Base-by-base conservation (phyloP, 2,329 filamentous ascomycete genomes). In the Colletotrichum sp. region DNA sequence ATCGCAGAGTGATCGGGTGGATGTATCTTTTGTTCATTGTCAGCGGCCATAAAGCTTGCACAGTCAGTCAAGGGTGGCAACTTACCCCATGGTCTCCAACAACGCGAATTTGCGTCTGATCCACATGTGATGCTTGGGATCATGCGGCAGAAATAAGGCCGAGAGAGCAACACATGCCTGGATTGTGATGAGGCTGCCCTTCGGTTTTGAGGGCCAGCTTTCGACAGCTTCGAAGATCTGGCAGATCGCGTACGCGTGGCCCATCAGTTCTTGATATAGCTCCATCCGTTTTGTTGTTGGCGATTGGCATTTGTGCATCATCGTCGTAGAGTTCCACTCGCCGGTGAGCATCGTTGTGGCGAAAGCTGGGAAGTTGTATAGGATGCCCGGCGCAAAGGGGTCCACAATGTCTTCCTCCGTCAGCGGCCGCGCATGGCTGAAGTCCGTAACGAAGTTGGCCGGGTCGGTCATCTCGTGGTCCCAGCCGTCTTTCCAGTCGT, bases 281-380 rank as follows among this genome's bases (percentile, higher is more conserved):
- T 87, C 82, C 79, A 85, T 90, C 66, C 91, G 84, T 3, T 90
- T 87, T 65, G 90, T 86, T 73, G 89, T 85, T 5, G 92, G 89
- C 3, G 93, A 90, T 79, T 97, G 94, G 78, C 94, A 93, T 78
- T 92, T 92, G 84, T 95, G 95, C 93, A 98, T 95, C 74, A 97
- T 88, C 63, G 93, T 89, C 28, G 96, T 91, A 9, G 93, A 93
- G 82, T 95, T 92, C 87, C 95, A 95, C 81, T 98, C 95, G 74
- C 95, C 90, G 72, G 89, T 88, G 18, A 95, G 87, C 64, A 94
- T 90, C 76, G 97, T 98, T 62, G 94, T 92, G 13, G 92, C 88
- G 85, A 94, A 96, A 3, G 96, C 83, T 0, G 92, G 92, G 1
- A 89, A 92, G n/a, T 89, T 86, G 83, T 94, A 95, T 4, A 98